Conservation (phyloP, 2,329 filamentous ascomycete species). For the Colletotrichum higginsianum region DNA sequence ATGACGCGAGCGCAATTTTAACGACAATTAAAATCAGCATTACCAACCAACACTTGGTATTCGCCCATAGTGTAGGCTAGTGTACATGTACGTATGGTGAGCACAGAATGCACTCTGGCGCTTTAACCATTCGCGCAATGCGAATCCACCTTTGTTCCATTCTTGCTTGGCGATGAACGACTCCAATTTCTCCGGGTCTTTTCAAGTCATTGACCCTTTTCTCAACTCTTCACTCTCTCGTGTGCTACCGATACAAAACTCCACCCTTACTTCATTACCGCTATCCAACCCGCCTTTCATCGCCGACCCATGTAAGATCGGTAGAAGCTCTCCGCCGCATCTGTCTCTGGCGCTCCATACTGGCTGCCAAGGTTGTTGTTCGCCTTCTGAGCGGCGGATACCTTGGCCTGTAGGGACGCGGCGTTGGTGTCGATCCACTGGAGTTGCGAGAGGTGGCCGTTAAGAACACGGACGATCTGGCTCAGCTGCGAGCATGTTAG, state of each 20-base stretch:
- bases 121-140: slow-evolving; percentile 38
- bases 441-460: slow-evolving; percentile 90
- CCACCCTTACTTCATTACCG: slow-evolving; percentile 18
- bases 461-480: slow-evolving; percentile 95
- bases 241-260: slow-evolving; percentile 46
- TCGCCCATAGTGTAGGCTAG: slow-evolving; percentile 50
- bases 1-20: slow-evolving; percentile 4
- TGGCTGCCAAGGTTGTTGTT: slow-evolving; percentile 73
- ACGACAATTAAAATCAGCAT: slow-evolving; percentile 40
- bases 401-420: slow-evolving; percentile 84
- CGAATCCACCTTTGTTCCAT: slow-evolving; percentile 11
- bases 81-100: slow-evolving; percentile 56
- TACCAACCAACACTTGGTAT: slow-evolving; percentile 22
- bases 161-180: slow-evolving; percentile 18
- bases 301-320: slow-evolving; percentile 86
- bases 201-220: slow-evolving; percentile 32
- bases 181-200: slow-evolving; percentile 10
- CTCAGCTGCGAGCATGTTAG: slow-evolving; percentile 74
- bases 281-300: slow-evolving; percentile 54
- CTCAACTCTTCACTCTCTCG: slow-evolving; percentile 27
- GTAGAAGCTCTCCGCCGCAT: slow-evolving; percentile 91
- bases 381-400: slow-evolving; percentile 85
- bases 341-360: slow-evolving; percentile 73
- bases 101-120: slow-evolving; percentile 5
- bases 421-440: slow-evolving; percentile 95